phyloP scores from a whole-genome alignment of 306 rosid genomes.

The Fragaria vesca region DNA sequence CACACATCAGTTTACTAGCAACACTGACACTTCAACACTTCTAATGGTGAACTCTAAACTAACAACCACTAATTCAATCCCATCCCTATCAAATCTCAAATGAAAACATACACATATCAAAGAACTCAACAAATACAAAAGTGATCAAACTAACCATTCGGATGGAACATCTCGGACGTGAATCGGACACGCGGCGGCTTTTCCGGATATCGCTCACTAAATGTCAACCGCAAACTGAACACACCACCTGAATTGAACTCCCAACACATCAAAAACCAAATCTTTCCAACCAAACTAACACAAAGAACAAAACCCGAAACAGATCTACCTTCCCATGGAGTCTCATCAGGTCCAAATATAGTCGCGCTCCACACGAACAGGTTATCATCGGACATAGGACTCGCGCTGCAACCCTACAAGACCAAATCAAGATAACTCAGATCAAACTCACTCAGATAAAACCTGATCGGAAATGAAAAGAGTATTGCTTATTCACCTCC shows the following conservation, averaged over 20 bases:
- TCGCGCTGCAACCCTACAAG: constrained; percentile 35
- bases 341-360: constrained; percentile 35
- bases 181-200: constrained; percentile 35
- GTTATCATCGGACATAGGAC: constrained; percentile 32
- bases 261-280: neutral
- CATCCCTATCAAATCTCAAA: neutral
- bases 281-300: neutral
- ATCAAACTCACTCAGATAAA: neutral
- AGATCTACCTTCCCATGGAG: constrained; percentile 34
- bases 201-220: constrained; percentile 29
- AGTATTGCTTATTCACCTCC: constrained; percentile 1
- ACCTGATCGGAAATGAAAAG: neutral
- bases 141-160: constrained; percentile 25
- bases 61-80: neutral
- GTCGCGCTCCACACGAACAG: constrained; percentile 36
- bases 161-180: constrained; percentile 33
- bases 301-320: neutral
- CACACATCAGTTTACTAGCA: neutral
- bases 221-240: constrained; percentile 33
- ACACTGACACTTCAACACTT: neutral
- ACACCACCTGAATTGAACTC: constrained; percentile 24
- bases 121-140: neutral
- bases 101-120: neutral
- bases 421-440: neutral
- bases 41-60: neutral